A percentile compares a stretch with the other conserved stretches of the same genome.
phyloP scores from a whole-genome alignment of 2,329 filamentous ascomycete species.

The Mycosphaerelloides madeirae region DNA sequence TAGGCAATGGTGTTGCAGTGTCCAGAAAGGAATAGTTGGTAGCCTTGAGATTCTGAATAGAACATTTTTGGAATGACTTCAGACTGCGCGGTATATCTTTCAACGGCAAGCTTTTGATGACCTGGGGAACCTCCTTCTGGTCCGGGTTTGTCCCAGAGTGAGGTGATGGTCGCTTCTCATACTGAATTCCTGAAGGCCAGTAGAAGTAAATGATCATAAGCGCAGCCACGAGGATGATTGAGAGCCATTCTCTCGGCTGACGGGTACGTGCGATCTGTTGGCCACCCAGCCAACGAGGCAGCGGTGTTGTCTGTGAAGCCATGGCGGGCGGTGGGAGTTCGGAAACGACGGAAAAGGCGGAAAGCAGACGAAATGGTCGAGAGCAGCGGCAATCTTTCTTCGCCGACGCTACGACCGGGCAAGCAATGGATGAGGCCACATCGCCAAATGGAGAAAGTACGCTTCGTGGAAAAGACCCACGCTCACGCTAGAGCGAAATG shows the following conservation, averaged over 20 bases:
- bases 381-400: too few relatives aligned
- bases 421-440: too few relatives aligned
- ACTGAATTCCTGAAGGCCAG: not conserved
- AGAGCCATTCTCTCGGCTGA: not conserved
- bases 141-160: not conserved
- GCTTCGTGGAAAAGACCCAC: too few relatives aligned
- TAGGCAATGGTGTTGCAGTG: slow-evolving; percentile 43
- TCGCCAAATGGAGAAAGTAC: too few relatives aligned
- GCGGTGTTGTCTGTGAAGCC: not conserved
- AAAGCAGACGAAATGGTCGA: too few relatives aligned
- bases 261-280: not conserved
- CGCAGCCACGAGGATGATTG: not conserved
- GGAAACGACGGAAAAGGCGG: too few relatives aligned
- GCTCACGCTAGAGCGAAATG: too few relatives aligned
- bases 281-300: not conserved
- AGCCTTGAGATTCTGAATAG: slow-evolving; percentile 49
- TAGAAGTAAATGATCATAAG: not conserved
- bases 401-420: too few relatives aligned
- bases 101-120: slow-evolving; percentile 6
- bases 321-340: not conserved
- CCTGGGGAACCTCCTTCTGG: not conserved
- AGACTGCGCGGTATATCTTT: slow-evolving; percentile 11
- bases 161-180: not conserved
- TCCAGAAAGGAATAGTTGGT: slow-evolving; percentile 47
- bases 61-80: slow-evolving; percentile 43